Conservation (phyloP, 2,329 filamentous ascomycete genomes). For the Alternaria viburni region DNA sequence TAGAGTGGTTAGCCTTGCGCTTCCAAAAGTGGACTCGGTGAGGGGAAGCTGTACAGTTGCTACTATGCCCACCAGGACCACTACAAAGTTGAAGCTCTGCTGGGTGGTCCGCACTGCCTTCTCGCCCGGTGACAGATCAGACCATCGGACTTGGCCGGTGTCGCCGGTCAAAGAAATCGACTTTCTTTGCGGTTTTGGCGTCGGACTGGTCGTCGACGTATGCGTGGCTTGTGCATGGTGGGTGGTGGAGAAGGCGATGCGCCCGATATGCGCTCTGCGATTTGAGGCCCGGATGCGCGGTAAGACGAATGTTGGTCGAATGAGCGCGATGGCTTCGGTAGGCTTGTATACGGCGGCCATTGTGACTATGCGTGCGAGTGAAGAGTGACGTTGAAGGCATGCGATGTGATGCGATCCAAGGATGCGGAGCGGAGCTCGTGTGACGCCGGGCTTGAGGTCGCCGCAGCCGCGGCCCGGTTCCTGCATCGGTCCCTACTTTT, state of each 20-base stretch:
- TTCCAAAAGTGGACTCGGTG: neutral
- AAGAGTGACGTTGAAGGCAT: neutral
- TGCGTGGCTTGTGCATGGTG: conserved; percentile 35
- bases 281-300: conserved; percentile 25
- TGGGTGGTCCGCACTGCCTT: conserved; percentile 86
- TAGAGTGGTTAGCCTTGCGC: neutral
- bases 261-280: conserved; percentile 10
- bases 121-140: conserved; percentile 73
- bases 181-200: conserved; percentile 62
- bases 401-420: neutral
- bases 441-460: conserved; percentile 8
- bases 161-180: conserved; percentile 86
- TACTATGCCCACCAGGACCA: conserved; percentile 76
- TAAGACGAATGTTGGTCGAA: conserved; percentile 33
- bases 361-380: conserved; percentile 9
- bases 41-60: conserved; percentile 67
- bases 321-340: conserved; percentile 37
- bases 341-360: conserved; percentile 43
- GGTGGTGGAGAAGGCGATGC: conserved; percentile 37
- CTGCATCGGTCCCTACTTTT: conserved; percentile 22
- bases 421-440: conserved; percentile 15
- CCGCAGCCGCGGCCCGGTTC: conserved; percentile 24
- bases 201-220: conserved; percentile 28
- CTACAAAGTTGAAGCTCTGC: conserved; percentile 84
- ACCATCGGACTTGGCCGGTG: conserved; percentile 82